Percentiles rank a stretch among this genome's conserved stretches.
phyloP scores from a whole-genome alignment of 2,329 filamentous ascomycete genomes.

The Penicillium hesseltinei region DNA sequence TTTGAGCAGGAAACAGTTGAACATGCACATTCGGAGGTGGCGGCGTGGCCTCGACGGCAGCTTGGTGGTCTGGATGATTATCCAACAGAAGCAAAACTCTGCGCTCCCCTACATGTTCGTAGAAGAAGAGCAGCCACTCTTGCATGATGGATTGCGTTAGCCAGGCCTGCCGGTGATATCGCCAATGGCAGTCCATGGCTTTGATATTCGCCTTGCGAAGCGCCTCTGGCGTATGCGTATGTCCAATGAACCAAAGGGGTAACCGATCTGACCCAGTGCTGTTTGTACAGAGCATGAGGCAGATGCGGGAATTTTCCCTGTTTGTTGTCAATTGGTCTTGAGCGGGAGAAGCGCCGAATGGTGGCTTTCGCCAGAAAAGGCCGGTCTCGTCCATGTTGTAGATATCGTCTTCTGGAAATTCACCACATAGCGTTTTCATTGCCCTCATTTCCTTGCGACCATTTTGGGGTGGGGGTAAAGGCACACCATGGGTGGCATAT shows the following conservation, averaged over 20 bases:
- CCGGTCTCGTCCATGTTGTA: slow-evolving; percentile 25
- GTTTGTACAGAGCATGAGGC: slow-evolving; percentile 19
- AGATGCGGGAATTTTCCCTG: slow-evolving; percentile 6
- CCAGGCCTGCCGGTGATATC: slow-evolving; percentile 26
- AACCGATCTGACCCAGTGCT: slow-evolving; percentile 26
- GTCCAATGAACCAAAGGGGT: slow-evolving; percentile 23
- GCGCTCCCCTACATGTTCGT: slow-evolving; percentile 5
- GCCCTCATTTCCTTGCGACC: slow-evolving; percentile 5
- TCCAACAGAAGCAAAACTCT: slow-evolving; percentile 21
- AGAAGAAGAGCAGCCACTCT: slow-evolving; percentile 17
- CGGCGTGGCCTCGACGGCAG: slow-evolving; percentile 5
- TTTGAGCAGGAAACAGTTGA: slow-evolving; percentile 11
- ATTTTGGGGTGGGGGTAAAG: not conserved
- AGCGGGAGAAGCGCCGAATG: not conserved
- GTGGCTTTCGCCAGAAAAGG: slow-evolving; percentile 21
- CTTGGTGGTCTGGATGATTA: slow-evolving; percentile 14
- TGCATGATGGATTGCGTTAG: slow-evolving; percentile 19
- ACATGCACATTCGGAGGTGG: slow-evolving; percentile 17
- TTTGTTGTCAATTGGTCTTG: slow-evolving; percentile 1
- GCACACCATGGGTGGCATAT: not conserved
- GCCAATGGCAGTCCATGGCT: slow-evolving; percentile 25
- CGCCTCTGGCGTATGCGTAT: slow-evolving; percentile 19
- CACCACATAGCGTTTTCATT: slow-evolving; percentile 14
- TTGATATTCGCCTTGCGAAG: slow-evolving; percentile 24
- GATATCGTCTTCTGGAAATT: slow-evolving; percentile 20